phyloP scores from a whole-genome alignment of 1,284 basidiomycete species.

The Cutaneotrichosporon mucoides region DNA sequence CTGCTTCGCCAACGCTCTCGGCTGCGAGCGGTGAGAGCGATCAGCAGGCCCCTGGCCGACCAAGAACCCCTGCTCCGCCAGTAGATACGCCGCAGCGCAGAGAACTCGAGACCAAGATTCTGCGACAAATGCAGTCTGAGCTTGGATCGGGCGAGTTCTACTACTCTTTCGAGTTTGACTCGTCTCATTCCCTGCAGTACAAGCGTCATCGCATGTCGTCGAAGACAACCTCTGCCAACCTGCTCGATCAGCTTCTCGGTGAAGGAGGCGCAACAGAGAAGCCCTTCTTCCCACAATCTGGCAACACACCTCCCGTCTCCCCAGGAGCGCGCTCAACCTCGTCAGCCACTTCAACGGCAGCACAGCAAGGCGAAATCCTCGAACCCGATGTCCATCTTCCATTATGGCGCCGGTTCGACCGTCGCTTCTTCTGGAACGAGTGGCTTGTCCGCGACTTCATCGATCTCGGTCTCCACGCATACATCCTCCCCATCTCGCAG shows the following conservation, averaged over 20 bases:
- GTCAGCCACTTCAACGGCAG: not conserved
- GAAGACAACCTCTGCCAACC: constrained; percentile 19
- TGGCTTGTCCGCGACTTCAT: constrained; percentile 44
- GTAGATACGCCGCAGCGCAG: constrained; percentile 36
- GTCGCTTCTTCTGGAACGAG: constrained; percentile 56
- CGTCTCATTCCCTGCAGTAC: constrained; percentile 52
- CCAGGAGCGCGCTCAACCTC: not conserved
- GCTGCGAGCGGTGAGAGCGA: not conserved
- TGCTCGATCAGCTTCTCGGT: constrained; percentile 28
- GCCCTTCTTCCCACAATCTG: constrained; percentile 17
- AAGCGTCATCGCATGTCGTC: constrained; percentile 45
- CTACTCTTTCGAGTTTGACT: constrained; percentile 53
- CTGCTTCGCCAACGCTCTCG: not conserved
- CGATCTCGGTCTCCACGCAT: constrained; percentile 60
- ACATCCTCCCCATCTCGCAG: constrained; percentile 82
- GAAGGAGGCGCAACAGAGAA: not conserved
- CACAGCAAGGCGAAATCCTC: constrained; percentile 31
- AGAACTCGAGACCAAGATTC: constrained; percentile 48
- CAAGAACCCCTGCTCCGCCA: constrained; percentile 7
- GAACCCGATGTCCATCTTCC: constrained; percentile 52
- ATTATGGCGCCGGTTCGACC: constrained; percentile 52
- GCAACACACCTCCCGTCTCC: not conserved
- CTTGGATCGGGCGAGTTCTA: constrained; percentile 47
- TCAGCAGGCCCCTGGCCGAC: not conserved
- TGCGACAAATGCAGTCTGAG: constrained; percentile 44